Evolutionary conservation across 2,329 filamentous ascomycete species (phyloP).

Genomic region (Nothophoma quercina): DNA sequence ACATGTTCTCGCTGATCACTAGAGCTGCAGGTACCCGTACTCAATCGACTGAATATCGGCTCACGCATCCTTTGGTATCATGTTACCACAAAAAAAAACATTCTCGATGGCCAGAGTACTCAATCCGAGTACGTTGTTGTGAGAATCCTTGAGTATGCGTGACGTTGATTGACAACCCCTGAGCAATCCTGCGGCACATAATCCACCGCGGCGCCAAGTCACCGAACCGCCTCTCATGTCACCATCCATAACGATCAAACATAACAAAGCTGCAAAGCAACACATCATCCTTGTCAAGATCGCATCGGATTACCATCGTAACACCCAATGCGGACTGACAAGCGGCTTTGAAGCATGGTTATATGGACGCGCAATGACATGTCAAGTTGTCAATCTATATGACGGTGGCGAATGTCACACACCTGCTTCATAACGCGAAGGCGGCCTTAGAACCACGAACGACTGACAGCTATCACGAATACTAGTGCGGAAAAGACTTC

Average conservation of each 20-base stretch:
- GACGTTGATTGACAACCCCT: too few relatives aligned
- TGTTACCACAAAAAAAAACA: too few relatives aligned
- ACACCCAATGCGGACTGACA: neutral
- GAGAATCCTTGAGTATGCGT: too few relatives aligned
- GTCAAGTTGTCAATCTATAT: neutral
- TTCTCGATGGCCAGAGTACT: too few relatives aligned
- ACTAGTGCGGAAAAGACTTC: too few relatives aligned
- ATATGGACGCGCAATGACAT: neutral
- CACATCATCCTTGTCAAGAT: neutral
- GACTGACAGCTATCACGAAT: neutral
- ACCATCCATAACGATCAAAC: neutral
- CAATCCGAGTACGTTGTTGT: too few relatives aligned
- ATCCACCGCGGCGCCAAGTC: neutral
- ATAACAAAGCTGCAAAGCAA: neutral
- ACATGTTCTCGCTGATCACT: neutral
- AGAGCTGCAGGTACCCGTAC: slow-evolving; percentile 13
- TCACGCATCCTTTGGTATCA: too few relatives aligned
- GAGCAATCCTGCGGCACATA: neutral
- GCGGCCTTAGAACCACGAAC: neutral
- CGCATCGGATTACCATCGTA: neutral
- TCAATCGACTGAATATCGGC: neutral
- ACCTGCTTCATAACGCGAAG: neutral
- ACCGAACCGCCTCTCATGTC: neutral
- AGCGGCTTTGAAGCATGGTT: neutral
- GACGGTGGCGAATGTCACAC: neutral